Evolutionary conservation across 306 rosid genomes (phyloP), one percentile per base, ranked within the genome.

Genomic region (Morella rubra): DNA sequence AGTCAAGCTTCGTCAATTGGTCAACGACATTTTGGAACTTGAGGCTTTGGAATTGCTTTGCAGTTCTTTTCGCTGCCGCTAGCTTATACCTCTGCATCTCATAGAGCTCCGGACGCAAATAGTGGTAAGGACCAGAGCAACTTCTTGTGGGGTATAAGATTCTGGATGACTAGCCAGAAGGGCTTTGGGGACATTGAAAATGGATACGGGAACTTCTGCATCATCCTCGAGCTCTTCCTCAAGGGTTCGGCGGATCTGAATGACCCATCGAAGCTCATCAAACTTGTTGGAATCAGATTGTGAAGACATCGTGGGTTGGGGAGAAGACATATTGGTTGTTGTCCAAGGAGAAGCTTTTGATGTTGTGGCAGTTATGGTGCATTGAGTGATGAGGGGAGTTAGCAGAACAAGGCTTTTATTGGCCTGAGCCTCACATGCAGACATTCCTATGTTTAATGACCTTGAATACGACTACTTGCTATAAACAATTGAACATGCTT

Each of bases 61-160:
- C 91, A 59, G 84, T 77, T 37, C 85, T 80, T 73, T 82, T 89
- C 22, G 92, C 91, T 2, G 97, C 90, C 2, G 91, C 80, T 56
- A 91, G 69, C 73, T 91, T 93, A 87, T 84, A 86, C 80, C 93
- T 84, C 58, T 84, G 89, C 96, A 93, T 93, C 61, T 90, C 98
- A 74, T 88, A 88, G 1, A 91, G 85, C 85, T 91, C 98, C 3
- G 89, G 84, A 9, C 97, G 81, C 90, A 89, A 83, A 59, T 81
- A 75, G 73, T 93, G 98, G 84, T 88, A 93, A 16, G 97, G 97
- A 9, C 93, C 93, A 93, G 87, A 5, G 97, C 85, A 49, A 93
- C 90, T 74, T 87, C 84, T 79, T 91, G 93, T 49, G 98, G 97
- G 15, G 80, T 72, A 64, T 88, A 93, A 12, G 92, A 91, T 62